Evolutionary conservation across 1,284 basidiomycete genomes (phyloP).

Genomic region (Flammula alnicola): DNA sequence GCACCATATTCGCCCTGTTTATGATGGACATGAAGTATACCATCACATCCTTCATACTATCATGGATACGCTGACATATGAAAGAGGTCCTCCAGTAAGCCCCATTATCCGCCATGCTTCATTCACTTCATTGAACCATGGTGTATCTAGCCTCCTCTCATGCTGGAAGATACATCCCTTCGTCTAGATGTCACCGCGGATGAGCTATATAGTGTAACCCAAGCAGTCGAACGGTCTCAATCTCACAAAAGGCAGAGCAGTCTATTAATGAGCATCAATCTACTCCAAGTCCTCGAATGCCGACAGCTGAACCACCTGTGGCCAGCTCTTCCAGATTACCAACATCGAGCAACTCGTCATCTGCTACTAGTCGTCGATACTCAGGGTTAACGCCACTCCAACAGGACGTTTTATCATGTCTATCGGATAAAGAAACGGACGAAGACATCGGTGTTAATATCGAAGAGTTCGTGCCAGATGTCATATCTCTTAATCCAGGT

Average conservation of each 20-base stretch:
- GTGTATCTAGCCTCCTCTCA: neutral
- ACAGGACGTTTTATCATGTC: neutral
- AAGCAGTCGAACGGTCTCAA: neutral
- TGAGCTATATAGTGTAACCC: neutral
- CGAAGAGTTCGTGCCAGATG: conserved; percentile 1
- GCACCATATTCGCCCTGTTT: conserved; percentile 23
- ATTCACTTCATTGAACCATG: neutral
- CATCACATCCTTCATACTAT: conserved; percentile 36
- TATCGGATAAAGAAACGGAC: conserved; percentile 2
- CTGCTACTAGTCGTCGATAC: neutral
- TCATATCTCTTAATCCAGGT: neutral
- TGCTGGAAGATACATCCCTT: neutral
- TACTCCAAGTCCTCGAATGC: too few relatives aligned
- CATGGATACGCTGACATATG: conserved; percentile 27
- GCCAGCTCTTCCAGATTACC: neutral
- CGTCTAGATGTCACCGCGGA: neutral
- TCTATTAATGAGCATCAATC: neutral
- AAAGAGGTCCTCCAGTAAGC: conserved; percentile 33
- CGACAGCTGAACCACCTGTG: neutral
- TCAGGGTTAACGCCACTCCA: neutral
- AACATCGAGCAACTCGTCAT: neutral
- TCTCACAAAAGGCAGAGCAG: neutral
- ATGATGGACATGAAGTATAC: conserved; percentile 35
- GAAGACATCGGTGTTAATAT: neutral
- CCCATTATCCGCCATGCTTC: neutral